Evolutionary conservation across 1,284 basidiomycete species (phyloP).

Genomic region (Tylopilus orsonianus): DNA sequence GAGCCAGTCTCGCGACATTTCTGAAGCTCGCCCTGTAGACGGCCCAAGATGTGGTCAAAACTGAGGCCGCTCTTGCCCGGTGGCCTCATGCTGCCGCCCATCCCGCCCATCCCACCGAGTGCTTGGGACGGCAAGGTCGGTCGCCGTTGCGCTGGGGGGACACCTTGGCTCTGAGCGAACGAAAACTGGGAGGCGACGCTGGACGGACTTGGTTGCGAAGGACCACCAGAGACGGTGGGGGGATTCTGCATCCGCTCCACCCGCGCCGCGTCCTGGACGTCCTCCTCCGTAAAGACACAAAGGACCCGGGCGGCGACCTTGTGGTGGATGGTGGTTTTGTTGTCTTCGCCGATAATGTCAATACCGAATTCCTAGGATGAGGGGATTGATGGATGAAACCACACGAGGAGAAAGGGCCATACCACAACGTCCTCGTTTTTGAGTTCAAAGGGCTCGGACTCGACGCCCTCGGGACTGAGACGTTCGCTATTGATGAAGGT

Average conservation of each 20-base stretch:
- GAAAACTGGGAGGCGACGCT: conserved; percentile 36
- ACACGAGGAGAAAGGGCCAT: conserved; percentile 32
- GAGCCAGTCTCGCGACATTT: conserved; percentile 94
- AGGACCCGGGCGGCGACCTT: conserved; percentile 95
- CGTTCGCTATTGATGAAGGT: conserved; percentile 98
- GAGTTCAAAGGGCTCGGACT: conserved; percentile 92
- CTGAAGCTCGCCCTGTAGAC: conserved; percentile 85
- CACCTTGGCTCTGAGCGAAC: conserved; percentile 35
- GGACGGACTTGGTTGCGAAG: conserved; percentile 32
- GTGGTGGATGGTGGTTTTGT: conserved; percentile 97
- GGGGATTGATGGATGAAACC: conserved; percentile 1
- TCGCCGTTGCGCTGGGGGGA: conserved; percentile 46
- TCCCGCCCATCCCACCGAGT: conserved; percentile 69
- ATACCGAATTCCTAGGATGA: conserved; percentile 89
- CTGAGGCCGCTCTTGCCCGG: conserved; percentile 77
- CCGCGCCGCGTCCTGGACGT: conserved; percentile 70
- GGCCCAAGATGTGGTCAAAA: conserved; percentile 80
- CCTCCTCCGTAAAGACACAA: conserved; percentile 85
- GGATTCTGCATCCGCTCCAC: conserved; percentile 49
- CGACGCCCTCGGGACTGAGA: conserved; percentile 86
- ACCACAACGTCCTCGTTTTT: conserved; percentile 93
- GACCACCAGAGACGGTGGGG: conserved; percentile 19
- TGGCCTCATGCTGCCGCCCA: conserved; percentile 66
- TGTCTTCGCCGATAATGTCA: conserved; percentile 98
- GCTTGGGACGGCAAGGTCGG: conserved; percentile 57